Conservation (phyloP, 2,329 filamentous ascomycete genomes). For the Colletotrichum chrysophilum region DNA sequence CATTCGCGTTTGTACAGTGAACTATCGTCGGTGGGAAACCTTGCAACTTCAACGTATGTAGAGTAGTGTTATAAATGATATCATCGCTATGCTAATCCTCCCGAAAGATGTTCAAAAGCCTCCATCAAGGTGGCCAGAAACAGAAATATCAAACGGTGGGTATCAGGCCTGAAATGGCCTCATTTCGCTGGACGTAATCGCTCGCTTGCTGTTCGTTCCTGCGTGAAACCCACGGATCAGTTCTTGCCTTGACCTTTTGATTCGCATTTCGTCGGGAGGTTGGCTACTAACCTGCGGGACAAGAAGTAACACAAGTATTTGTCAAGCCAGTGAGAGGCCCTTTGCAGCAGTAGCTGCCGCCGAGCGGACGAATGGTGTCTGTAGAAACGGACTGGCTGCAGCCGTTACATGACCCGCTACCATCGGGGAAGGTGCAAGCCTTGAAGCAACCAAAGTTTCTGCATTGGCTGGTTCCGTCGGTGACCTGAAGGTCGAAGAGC, state of each 20-base stretch:
- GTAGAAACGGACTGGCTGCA: background rate
- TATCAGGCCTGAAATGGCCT: background rate
- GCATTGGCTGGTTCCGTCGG: background rate
- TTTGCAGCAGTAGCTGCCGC: background rate
- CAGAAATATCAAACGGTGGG: background rate
- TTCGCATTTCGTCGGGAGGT: fast-evolving
- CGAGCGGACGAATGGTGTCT: background rate
- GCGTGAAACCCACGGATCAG: background rate
- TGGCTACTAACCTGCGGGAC: background rate
- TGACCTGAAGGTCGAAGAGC: background rate
- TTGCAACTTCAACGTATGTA: background rate
- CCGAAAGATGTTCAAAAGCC: background rate
- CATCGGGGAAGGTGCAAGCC: background rate
- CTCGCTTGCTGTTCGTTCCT: background rate
- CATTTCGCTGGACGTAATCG: background rate
- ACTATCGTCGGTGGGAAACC: fast-evolving
- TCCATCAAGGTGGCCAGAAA: background rate
- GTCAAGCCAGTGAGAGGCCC: background rate
- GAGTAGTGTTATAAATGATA: background rate
- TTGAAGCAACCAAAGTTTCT: background rate
- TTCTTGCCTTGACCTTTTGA: background rate
- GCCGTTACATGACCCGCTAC: background rate
- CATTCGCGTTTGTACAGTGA: background rate
- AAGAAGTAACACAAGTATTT: background rate
- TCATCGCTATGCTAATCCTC: background rate